These are phyloP conservation scores for Ganoderma resinaceum DNA, from an alignment of 1,284 basidiomycete species.

Conservation along the genomic window DNA sequence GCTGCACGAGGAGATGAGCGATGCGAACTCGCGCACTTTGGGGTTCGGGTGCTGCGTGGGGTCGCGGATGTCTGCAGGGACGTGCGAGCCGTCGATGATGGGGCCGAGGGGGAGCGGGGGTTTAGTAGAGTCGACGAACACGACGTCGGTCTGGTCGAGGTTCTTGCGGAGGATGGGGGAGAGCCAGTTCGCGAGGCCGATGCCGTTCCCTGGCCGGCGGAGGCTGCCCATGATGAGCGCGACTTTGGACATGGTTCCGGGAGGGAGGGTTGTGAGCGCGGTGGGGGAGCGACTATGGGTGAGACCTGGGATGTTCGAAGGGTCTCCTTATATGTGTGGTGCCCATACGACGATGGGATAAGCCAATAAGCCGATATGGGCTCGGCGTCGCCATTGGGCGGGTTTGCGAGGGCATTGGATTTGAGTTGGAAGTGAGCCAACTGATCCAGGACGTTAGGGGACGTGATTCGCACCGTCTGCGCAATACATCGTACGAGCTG, in stretches of 20 bases:
- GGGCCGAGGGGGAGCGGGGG: slow-evolving; percentile 39
- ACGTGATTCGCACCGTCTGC: background rate
- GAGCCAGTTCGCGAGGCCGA: slow-evolving; percentile 39
- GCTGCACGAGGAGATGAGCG: slow-evolving; percentile 35
- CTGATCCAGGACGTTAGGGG: background rate
- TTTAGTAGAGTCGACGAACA: slow-evolving; percentile 34
- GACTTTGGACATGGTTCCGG: slow-evolving; percentile 31
- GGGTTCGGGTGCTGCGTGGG: slow-evolving; percentile 35
- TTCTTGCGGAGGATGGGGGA: slow-evolving; percentile 31
- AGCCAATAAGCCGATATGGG: slow-evolving; percentile 7
- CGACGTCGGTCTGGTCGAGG: slow-evolving; percentile 31
- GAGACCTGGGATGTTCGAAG: background rate
- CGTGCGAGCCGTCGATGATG: slow-evolving; percentile 35
- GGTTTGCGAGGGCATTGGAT: slow-evolving; percentile 6
- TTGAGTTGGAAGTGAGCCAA: background rate
- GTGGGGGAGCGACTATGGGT: background rate
- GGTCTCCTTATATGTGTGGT: background rate
- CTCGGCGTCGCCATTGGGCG: slow-evolving; percentile 18
- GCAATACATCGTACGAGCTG: background rate
- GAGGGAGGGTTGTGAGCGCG: background rate
- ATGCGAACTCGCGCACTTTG: slow-evolving; percentile 37
- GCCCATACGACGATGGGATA: background rate
- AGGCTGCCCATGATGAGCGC: slow-evolving; percentile 40
- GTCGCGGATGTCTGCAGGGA: slow-evolving; percentile 37
- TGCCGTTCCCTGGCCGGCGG: slow-evolving; percentile 36